Conservation (phyloP, 768 basidiomycete genomes). For the Hydnomerulius pinastri region DNA sequence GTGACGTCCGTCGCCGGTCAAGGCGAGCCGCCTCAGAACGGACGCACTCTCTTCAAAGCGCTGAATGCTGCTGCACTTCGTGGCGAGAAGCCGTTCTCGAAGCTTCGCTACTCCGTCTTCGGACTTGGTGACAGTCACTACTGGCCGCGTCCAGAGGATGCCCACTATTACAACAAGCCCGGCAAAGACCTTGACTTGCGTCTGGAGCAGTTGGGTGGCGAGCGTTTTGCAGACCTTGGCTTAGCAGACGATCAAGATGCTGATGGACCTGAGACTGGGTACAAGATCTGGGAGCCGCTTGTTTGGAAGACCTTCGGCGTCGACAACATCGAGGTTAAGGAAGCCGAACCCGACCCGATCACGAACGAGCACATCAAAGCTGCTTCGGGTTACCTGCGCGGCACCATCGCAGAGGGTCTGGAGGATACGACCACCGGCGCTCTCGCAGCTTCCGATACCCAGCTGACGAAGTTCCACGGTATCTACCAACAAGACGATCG, state of each 20-base stretch:
- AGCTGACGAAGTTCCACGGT: slow-evolving; percentile 97
- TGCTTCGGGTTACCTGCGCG: slow-evolving; percentile 89
- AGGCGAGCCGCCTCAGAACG: slow-evolving; percentile 98
- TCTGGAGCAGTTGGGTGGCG: slow-evolving; percentile 76
- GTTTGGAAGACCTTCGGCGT: slow-evolving; percentile 96
- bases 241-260: slow-evolving; percentile 97
- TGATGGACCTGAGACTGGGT: slow-evolving; percentile 94
- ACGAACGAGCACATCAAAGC: slow-evolving; percentile 99
- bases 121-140: slow-evolving; percentile 98
- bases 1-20: slow-evolving; percentile 95
- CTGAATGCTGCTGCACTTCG: slow-evolving; percentile 60
- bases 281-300: slow-evolving; percentile 92
- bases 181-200: slow-evolving; percentile 86
- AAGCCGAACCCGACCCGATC: slow-evolving; percentile 94
- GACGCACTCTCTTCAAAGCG: slow-evolving; percentile 84
- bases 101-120: slow-evolving; percentile 82
- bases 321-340: slow-evolving; percentile 81
- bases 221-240: slow-evolving; percentile 73
- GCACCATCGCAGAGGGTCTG: slow-evolving; percentile 92
- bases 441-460: slow-evolving; percentile 87
- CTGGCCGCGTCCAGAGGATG: slow-evolving; percentile 96
- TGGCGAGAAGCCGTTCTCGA: slow-evolving; percentile 56
- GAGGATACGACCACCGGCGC: slow-evolving; percentile 85
- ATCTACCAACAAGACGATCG: slow-evolving; percentile 98
- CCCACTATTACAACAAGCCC: slow-evolving; percentile 98